Base-by-base conservation (phyloP, 306 rosid genomes). In the Pachyrhizus erosus region DNA sequence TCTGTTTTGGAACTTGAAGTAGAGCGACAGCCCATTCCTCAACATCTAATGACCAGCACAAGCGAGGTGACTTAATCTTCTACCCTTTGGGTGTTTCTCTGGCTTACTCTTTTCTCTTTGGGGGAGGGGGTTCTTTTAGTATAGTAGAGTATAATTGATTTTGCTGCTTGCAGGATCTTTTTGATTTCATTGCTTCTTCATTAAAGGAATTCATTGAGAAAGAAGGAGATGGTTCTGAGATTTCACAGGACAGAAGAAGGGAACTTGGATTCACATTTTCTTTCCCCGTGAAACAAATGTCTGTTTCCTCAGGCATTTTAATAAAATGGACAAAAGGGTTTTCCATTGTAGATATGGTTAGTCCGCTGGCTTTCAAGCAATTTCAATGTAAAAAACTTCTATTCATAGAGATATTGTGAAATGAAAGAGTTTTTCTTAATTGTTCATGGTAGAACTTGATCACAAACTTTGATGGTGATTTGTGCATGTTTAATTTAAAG, bases 241-340 rank as follows among this genome's bases (percentile, higher is more conserved):
- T 34, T 86, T 82, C 87, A 73, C 69, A 4, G 65, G 86, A 79
- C 42, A 62, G 69, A 73, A 86, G 83, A 86, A 87, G 88, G 87
- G 97, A 92, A 69, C 92, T 94, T 82, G 98, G 98, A 78, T 94
- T 92, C 84, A 92, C 97, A 49, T 94, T 94, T 87, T 92, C 98
- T 79, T 94, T 90, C 89, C 98, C 97, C 1, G 91, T 92, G 80
- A 94, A 88, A 81, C 97, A 94, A 85, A 70, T 77, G 60, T 91
- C 94, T 45, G 84, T 90, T 70, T 86, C 97, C 34, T 90, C 97
- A 2, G 97, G 97, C 87, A 83, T 86, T 82, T 80, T 94, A 84
- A 89, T 91, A 43, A 94, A 92, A 84, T 91, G 98, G 98, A 94
- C 98, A 21, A 94, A 94, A 90, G 97, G 90, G 71, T 94, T 91